These are phyloP conservation scores for Talaromyces sp. DNA, from an alignment of 2,329 filamentous ascomycete species.

Conservation along the genomic window DNA sequence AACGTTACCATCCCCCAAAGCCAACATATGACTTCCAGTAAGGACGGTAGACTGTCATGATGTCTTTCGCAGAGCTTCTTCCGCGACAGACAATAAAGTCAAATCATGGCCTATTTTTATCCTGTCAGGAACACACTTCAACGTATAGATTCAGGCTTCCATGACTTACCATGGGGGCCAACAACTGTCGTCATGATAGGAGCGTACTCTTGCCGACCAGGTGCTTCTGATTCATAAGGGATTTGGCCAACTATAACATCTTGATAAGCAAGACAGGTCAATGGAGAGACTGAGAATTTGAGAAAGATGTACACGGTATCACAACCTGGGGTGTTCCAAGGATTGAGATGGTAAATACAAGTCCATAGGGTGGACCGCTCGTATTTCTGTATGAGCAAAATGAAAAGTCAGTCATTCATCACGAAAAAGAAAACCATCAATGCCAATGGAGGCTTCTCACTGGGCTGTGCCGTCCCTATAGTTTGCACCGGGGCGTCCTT, in stretches of 20 bases:
- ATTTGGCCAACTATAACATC: background rate
- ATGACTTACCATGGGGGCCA: background rate
- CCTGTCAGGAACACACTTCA: too few species aligned
- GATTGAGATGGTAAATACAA: background rate
- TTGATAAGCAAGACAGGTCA: background rate
- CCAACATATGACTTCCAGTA: too few species aligned
- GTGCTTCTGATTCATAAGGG: background rate
- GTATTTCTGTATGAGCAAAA: background rate
- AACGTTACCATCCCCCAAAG: too few species aligned
- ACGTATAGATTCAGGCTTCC: too few species aligned
- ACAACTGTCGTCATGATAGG: background rate
- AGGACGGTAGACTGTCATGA: too few species aligned
- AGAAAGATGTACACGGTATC: background rate
- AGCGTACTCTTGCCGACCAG: background rate
- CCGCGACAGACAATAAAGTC: too few species aligned
- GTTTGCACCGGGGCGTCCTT: background rate
- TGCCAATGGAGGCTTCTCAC: background rate
- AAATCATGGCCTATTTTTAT: too few species aligned
- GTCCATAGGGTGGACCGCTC: background rate
- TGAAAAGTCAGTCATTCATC: too few species aligned
- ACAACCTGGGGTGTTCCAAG: background rate
- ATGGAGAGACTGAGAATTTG: too few species aligned
- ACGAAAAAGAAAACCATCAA: too few species aligned
- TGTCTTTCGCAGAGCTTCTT: too few species aligned
- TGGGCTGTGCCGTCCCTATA: background rate